phyloP scores from a whole-genome alignment of 306 rosid species.

The Parietaria judaica region DNA sequence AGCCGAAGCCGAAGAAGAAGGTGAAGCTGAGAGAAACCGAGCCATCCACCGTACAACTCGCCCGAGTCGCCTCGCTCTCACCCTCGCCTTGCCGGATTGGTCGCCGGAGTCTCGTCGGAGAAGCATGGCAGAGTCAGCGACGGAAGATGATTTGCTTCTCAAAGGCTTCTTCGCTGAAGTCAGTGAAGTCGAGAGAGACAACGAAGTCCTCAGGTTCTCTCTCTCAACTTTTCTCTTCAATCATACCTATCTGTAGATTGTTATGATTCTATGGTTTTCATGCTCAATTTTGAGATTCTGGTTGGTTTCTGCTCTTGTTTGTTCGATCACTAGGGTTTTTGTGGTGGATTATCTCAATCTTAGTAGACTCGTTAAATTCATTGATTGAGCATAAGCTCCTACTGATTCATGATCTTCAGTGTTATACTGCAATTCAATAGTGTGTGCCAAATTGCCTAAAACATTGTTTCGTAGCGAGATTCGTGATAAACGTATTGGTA shows the following conservation, averaged over 20 bases:
- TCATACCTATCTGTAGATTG: neutral
- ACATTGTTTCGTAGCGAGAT: too few relatives aligned
- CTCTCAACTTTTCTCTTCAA: slow-evolving; percentile 2
- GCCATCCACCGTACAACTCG: neutral
- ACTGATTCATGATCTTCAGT: too few relatives aligned
- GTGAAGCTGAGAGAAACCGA: too few relatives aligned
- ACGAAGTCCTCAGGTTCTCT: slow-evolving; percentile 71
- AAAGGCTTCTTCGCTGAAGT: slow-evolving; percentile 92
- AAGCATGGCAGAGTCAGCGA: slow-evolving; percentile 14
- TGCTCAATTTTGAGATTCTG: neutral
- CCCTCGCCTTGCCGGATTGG: too few relatives aligned
- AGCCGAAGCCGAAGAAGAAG: too few relatives aligned
- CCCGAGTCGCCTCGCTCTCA: neutral
- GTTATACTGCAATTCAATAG: too few relatives aligned
- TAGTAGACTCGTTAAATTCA: too few relatives aligned
- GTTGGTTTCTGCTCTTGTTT: neutral
- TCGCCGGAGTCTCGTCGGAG: slow-evolving; percentile 4
- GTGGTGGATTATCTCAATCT: too few relatives aligned
- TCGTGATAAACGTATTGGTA: too few relatives aligned
- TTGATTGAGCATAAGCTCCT: too few relatives aligned
- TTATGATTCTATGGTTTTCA: neutral
- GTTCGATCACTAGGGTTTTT: slow-evolving; percentile 8
- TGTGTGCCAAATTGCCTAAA: too few relatives aligned
- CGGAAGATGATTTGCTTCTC: slow-evolving; percentile 83
- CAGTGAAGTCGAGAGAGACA: slow-evolving; percentile 96